Evolutionary conservation across 2,329 filamentous ascomycete species (phyloP), one percentile per base, ranked within the genome.

Genomic region (Epichloe gansuensis): DNA sequence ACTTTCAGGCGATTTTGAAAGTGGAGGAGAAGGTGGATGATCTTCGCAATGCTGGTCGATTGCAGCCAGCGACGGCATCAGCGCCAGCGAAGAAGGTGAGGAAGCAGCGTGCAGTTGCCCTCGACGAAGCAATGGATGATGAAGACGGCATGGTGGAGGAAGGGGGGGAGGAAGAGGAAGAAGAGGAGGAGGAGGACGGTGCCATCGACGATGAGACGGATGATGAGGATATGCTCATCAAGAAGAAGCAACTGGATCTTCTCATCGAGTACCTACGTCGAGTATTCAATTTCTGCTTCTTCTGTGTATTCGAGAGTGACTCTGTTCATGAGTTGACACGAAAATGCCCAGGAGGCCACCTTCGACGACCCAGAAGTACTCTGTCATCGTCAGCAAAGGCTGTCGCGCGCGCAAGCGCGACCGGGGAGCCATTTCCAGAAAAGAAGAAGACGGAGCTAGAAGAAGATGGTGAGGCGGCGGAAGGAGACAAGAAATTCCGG

Each of bases 201-300:
- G 77, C 84, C 41, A 81, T 89, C 54, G 88, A 93, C 50, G 89
- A 95, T 55, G 91, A 96, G 56, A 77, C 84, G 36, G 91, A 98
- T 59, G 89, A 95, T 61, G 89, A 95, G 63, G 89, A 96, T 41
- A 74, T 96, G 40, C 68, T 96, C 51, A 78, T 84, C 41, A 93
- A 95, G 75, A 97, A 97, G 78, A 97, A 98, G 75, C 90, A 93
- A 63, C 80, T 98, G 48, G 93, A 98, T 69, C 75, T 98, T 38
- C 77, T 95, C 67, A 93, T 97, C 50, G 93, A 98, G 70, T 98
- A 98, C 66, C 77, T 98, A 54, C 89, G 93, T 50, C 84, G 93
- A 15, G 93, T 98, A 50, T 95, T 94, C 76, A 96, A 93, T 70
- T 97, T 98, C 71, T 98, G 93, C 73, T 96, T 98, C 75, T 98